Evolutionary conservation across 1,284 basidiomycete species (phyloP), one percentile per base, ranked within the genome.

Genomic region (Boletus sp.): DNA sequence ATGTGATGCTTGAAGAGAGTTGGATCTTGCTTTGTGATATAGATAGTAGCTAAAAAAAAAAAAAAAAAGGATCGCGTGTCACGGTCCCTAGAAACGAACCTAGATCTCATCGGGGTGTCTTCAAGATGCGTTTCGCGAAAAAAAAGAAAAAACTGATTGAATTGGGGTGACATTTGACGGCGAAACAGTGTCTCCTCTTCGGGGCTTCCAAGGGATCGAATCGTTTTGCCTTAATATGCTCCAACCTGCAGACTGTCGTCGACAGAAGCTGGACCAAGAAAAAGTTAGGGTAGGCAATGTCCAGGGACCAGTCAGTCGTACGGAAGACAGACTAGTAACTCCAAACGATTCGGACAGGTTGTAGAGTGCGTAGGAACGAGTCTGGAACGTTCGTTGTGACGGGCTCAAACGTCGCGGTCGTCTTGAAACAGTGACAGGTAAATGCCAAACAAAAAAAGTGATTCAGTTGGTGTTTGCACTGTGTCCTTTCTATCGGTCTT

Each of bases 101-200:
- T 42, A 20, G 29, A 58, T 58, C 59, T 52, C 25, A 48, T n/a
- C n/a, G n/a, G n/a, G 55, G 44, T 46, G 27, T 39, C 45, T 29
- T 26, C 26, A 25, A 32, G 7, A 23, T 20, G 23, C 2, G 23
- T 30, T 43, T 27, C 30, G 17, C 10, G 10, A n/a, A 20, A 42
- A 39, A n/a, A n/a, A n/a, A n/a, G n/a, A n/a, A n/a, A n/a, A n/a
- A n/a, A n/a, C n/a, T 26, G 25, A 10, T 26, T 26, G 9, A 26
- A 12, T 5, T 26, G 10, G 10, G 25, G 25, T 26, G 9, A 5
- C 25, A 26, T 26, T 26, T n/a, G n/a, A n/a, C n/a, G n/a, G n/a
- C n/a, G n/a, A n/a, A n/a, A n/a, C n/a, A n/a, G n/a, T n/a, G n/a
- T n/a, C n/a, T n/a, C n/a, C 16, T 29, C 35, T 29, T n/a, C 37